phyloP scores from a whole-genome alignment of 495 filamentous ascomycete genomes.

The Chaetomium tenue region DNA sequence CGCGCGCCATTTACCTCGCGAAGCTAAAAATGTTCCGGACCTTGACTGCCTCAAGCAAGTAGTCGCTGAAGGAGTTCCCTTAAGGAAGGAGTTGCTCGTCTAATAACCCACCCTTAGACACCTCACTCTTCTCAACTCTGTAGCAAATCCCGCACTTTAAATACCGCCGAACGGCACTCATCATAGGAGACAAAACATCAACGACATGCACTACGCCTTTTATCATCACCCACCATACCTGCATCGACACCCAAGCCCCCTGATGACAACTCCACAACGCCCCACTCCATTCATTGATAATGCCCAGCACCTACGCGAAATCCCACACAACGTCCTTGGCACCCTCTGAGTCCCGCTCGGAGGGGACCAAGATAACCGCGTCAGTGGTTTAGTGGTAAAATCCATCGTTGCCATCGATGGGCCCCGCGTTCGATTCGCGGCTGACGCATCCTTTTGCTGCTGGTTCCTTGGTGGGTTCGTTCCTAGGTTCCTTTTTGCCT shows the following conservation, averaged over 20 bases:
- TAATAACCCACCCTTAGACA: too few species aligned
- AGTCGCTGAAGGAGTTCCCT: too few species aligned
- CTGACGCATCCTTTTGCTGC: conserved; percentile 21
- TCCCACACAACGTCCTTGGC: not conserved
- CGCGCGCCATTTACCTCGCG: too few species aligned
- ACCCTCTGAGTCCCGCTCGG: not conserved
- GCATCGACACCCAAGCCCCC: not conserved
- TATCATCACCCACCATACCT: too few species aligned
- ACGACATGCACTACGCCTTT: too few species aligned
- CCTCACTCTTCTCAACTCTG: too few species aligned
- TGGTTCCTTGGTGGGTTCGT: not conserved
- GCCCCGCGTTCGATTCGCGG: conserved; percentile 53
- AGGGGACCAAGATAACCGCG: not conserved
- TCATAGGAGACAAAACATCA: too few species aligned
- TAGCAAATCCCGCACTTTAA: too few species aligned
- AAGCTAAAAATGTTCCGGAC: too few species aligned
- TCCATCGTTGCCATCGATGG: conserved; percentile 54
- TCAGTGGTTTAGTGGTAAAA: conserved; percentile 39
- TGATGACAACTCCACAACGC: not conserved
- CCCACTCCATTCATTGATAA: not conserved
- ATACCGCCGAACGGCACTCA: too few species aligned
- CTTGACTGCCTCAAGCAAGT: too few species aligned
- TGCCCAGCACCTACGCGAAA: not conserved
- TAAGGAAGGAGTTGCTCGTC: too few species aligned
- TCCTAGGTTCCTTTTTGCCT: not conserved